phyloP scores from a whole-genome alignment of 192 early-diverging fungal genomes.

The Phlyctochytrium bullatum region DNA sequence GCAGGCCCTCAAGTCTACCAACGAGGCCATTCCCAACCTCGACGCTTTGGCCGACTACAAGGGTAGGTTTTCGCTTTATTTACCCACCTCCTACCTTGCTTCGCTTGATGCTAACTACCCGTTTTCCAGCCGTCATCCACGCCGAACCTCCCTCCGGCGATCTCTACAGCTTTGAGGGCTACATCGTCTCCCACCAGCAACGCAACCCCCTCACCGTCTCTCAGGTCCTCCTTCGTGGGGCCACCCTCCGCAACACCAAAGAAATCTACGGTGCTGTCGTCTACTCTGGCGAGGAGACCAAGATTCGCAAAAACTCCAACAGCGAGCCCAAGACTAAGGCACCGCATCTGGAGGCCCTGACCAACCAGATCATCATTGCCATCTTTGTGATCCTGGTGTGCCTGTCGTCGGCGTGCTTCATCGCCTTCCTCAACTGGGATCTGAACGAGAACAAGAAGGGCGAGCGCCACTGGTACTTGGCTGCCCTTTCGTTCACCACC shows the following conservation, averaged over 20 bases:
- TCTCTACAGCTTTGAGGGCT: conserved; percentile 83
- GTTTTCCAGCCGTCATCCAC: conserved; percentile 42
- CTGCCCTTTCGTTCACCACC: conserved; percentile 21
- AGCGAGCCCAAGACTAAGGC: conserved; percentile 78
- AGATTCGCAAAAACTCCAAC: conserved; percentile 88
- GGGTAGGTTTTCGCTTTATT: not conserved
- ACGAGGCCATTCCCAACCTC: conserved; percentile 41
- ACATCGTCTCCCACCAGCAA: conserved; percentile 48
- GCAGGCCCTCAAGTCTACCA: conserved; percentile 58
- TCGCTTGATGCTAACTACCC: no score
- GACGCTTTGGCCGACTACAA: conserved; percentile 47
- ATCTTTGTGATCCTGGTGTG: conserved; percentile 49
- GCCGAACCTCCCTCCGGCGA: conserved; percentile 76
- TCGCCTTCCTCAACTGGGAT: conserved; percentile 40
- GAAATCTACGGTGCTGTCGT: conserved; percentile 82
- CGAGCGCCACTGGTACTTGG: conserved; percentile 20
- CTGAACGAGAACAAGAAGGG: not conserved
- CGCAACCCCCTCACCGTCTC: conserved; percentile 38
- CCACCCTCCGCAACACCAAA: conserved; percentile 81
- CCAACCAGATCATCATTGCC: conserved; percentile 83
- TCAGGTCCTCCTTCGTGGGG: conserved; percentile 77
- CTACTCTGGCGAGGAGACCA: conserved; percentile 85
- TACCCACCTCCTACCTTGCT: no score
- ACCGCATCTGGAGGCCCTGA: conserved; percentile 76
- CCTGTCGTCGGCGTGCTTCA: not conserved